Conservation (phyloP, 805 yeast species). For the Schwanniomyces sp. region DNA sequence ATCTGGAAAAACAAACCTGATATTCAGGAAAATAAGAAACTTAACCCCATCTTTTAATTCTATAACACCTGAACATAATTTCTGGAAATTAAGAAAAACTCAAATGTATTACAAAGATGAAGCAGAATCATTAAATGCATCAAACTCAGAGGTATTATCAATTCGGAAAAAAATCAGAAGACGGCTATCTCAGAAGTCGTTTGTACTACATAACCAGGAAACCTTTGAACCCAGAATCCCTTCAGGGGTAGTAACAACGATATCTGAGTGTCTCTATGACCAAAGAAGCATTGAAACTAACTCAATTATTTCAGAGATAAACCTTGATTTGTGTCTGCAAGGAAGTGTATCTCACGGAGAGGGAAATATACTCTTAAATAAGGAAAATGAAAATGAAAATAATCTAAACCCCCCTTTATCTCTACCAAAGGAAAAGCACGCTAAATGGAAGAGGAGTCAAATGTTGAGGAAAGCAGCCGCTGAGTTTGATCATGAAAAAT, state of each 20-base stretch:
- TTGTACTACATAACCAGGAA: not conserved
- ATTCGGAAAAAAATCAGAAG: slow-evolving; percentile 3
- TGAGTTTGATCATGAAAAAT: slow-evolving; percentile 6
- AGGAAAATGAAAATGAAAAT: slow-evolving; percentile 7
- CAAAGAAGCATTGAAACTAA: not conserved
- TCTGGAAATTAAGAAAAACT: not conserved
- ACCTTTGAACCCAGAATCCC: not conserved
- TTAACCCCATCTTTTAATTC: not conserved
- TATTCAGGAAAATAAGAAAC: not conserved
- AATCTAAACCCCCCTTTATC: slow-evolving; percentile 8
- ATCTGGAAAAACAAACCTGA: not conserved
- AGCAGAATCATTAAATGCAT: not conserved
- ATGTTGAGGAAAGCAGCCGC: slow-evolving; percentile 14
- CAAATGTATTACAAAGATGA: not conserved
- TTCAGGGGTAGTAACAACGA: slow-evolving; percentile 2
- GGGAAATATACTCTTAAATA: not conserved
- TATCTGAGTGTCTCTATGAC: slow-evolving; percentile 5
- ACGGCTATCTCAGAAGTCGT: slow-evolving; percentile 3
- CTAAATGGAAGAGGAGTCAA: slow-evolving; percentile 20
- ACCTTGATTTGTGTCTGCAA: slow-evolving; percentile 1
- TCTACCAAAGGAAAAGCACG: slow-evolving; percentile 10
- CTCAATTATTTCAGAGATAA: not conserved
- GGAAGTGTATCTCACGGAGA: not conserved
- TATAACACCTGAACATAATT: not conserved
- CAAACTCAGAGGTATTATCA: not conserved